Percentiles rank a stretch among this genome's conserved stretches.
Conservation (phyloP, 2,329 filamentous ascomycete species). For the Reticulascus tulasneorum region DNA sequence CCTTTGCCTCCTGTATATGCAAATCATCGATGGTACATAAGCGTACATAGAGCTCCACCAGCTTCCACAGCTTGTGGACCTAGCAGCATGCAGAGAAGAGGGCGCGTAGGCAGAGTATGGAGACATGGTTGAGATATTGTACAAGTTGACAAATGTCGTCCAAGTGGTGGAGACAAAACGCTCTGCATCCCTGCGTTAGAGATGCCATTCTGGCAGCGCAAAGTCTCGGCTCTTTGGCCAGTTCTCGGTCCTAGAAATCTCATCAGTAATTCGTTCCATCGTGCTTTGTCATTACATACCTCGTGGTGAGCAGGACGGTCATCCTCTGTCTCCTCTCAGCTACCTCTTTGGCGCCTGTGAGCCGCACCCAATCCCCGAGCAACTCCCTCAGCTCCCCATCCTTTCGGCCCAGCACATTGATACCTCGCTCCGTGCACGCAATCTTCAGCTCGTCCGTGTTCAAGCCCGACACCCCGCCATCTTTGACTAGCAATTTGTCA, state of each 20-base stretch:
- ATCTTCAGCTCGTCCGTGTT: slow-evolving; percentile 61
- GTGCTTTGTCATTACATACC: slow-evolving; percentile 23
- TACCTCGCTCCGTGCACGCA: slow-evolving; percentile 67
- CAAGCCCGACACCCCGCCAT: slow-evolving; percentile 58
- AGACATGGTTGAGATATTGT: too few relatives aligned
- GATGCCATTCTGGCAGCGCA: slow-evolving; percentile 36
- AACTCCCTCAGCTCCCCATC: slow-evolving; percentile 50
- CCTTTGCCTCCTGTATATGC: too few relatives aligned
- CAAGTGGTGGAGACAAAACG: too few relatives aligned
- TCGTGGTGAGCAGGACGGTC: slow-evolving; percentile 36
- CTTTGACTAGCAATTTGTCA: slow-evolving; percentile 61
- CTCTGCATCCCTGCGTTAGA: slow-evolving; percentile 18
- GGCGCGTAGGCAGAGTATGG: too few relatives aligned
- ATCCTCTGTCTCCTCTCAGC: slow-evolving; percentile 33
- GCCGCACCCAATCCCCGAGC: slow-evolving; percentile 45
- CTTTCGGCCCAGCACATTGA: slow-evolving; percentile 52
- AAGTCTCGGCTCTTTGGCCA: slow-evolving; percentile 38
- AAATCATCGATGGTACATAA: too few relatives aligned
- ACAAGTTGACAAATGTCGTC: too few relatives aligned
- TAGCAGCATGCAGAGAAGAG: too few relatives aligned
- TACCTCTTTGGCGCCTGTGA: slow-evolving; percentile 34
- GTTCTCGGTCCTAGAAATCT: slow-evolving; percentile 27
- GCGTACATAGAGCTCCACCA: too few relatives aligned
- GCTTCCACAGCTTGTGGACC: too few relatives aligned
- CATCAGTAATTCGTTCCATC: slow-evolving; percentile 8